Conservation (phyloP, 257 asterid genomes). For the Salvia hispanica region DNA sequence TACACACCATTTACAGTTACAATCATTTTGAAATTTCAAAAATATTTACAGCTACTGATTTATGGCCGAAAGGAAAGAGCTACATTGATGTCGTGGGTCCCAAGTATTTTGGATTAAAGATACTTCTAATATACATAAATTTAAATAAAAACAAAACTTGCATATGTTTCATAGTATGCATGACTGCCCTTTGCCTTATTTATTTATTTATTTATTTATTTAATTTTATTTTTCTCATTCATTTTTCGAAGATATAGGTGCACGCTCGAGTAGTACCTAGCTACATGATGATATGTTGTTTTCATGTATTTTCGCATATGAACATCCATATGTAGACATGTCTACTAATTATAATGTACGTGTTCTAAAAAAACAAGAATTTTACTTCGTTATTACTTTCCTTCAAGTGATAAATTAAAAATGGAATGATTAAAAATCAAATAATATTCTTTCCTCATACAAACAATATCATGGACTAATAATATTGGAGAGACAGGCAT, state of each 20-base stretch:
- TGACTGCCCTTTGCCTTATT: slow-evolving; percentile 37
- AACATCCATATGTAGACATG: background rate
- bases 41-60: slow-evolving; percentile 18
- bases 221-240: slow-evolving; percentile 28
- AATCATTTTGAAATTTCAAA: background rate
- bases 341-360: background rate
- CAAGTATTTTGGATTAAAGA: slow-evolving; percentile 11
- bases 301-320: background rate
- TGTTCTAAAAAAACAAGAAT: background rate
- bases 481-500: no score
- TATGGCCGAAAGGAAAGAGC: slow-evolving; percentile 36
- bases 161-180: slow-evolving; percentile 32
- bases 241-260: slow-evolving; percentile 30
- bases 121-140: background rate
- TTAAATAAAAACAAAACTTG: slow-evolving; percentile 14
- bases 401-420: no score
- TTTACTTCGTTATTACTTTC: background rate
- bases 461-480: no score
- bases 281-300: background rate
- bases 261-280: slow-evolving; percentile 28
- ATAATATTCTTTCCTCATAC: no score
- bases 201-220: no score
- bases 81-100: slow-evolving; percentile 45
- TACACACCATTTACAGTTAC: background rate
- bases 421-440: no score